phyloP scores from a whole-genome alignment of 2,329 filamentous ascomycete genomes.

The Dothideomycetes sp. region DNA sequence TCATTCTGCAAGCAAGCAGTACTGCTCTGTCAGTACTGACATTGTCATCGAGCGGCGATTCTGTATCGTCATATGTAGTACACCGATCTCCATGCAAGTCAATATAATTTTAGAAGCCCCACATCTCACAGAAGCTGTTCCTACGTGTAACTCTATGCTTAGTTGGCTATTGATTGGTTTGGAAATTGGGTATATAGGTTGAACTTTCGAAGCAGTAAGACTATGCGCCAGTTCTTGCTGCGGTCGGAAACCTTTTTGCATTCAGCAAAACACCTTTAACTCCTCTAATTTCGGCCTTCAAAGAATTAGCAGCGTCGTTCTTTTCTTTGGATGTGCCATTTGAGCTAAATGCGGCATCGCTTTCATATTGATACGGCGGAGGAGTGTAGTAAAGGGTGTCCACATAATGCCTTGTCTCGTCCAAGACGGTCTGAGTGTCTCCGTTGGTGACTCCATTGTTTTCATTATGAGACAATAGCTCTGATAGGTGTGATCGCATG shows the following conservation, averaged over 20 bases:
- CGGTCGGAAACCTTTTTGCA: conserved; percentile 58
- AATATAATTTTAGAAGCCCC: too few relatives aligned
- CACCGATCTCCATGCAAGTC: too few relatives aligned
- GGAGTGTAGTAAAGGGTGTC: conserved; percentile 46
- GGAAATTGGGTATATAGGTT: too few relatives aligned
- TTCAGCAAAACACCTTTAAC: conserved; percentile 72
- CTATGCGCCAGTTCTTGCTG: conserved; percentile 3
- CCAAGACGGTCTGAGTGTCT: conserved; percentile 41
- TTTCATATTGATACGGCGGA: conserved; percentile 24
- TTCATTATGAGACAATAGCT: conserved; percentile 41
- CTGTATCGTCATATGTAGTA: too few relatives aligned
- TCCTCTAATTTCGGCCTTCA: conserved; percentile 66
- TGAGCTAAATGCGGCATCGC: conserved; percentile 24
- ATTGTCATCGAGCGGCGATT: too few relatives aligned
- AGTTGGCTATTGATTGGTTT: too few relatives aligned
- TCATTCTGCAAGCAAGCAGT: too few relatives aligned
- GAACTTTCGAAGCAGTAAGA: too few relatives aligned
- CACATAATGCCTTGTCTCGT: conserved; percentile 55
- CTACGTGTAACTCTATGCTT: too few relatives aligned
- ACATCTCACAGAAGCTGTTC: too few relatives aligned
- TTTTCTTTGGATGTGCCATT: conserved; percentile 30
- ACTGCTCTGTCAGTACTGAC: too few relatives aligned
- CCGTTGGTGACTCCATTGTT: conserved; percentile 44
- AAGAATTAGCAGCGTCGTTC: conserved; percentile 61
- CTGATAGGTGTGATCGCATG: conserved; percentile 42